A percentile compares a stretch with the other conserved stretches of the same genome.
Evolutionary conservation across 805 yeast species (phyloP).

Genomic region (Candida khao-thaluensis): DNA sequence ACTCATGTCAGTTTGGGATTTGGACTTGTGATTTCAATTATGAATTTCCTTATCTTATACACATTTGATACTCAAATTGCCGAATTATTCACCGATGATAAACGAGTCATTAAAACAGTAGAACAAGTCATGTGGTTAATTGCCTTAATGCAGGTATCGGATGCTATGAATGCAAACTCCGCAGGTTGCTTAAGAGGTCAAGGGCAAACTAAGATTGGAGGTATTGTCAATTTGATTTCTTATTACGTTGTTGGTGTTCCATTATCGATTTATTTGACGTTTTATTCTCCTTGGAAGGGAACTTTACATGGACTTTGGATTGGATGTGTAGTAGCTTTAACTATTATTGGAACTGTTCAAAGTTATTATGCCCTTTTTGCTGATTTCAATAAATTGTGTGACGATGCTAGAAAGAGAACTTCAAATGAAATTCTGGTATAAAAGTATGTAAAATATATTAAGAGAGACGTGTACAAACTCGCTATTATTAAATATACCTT

Average conservation of each 20-base stretch:
- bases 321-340: slow-evolving; percentile 54
- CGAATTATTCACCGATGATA: slow-evolving; percentile 56
- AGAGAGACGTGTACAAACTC: too few relatives aligned
- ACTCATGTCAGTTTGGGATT: slow-evolving; percentile 37
- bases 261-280: slow-evolving; percentile 52
- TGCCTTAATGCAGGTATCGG: slow-evolving; percentile 69
- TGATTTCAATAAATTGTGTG: slow-evolving; percentile 36
- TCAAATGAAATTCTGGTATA: slow-evolving; percentile 13
- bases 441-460: too few relatives aligned
- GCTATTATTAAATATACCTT: too few relatives aligned
- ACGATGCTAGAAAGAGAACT: slow-evolving; percentile 39
- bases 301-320: slow-evolving; percentile 65
- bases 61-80: slow-evolving; percentile 36
- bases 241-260: slow-evolving; percentile 67
- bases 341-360: slow-evolving; percentile 49
- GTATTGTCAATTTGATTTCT: slow-evolving; percentile 53
- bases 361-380: slow-evolving; percentile 34
- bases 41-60: slow-evolving; percentile 33
- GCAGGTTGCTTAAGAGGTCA: slow-evolving; percentile 80
- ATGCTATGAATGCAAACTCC: slow-evolving; percentile 66
- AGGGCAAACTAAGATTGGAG: slow-evolving; percentile 68
- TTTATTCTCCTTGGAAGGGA: slow-evolving; percentile 44
- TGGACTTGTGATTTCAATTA: slow-evolving; percentile 33
- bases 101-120: slow-evolving; percentile 52
- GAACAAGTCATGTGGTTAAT: slow-evolving; percentile 56